Base-by-base conservation (phyloP, 1,284 basidiomycete species). In the Cystodermella granulosa region DNA sequence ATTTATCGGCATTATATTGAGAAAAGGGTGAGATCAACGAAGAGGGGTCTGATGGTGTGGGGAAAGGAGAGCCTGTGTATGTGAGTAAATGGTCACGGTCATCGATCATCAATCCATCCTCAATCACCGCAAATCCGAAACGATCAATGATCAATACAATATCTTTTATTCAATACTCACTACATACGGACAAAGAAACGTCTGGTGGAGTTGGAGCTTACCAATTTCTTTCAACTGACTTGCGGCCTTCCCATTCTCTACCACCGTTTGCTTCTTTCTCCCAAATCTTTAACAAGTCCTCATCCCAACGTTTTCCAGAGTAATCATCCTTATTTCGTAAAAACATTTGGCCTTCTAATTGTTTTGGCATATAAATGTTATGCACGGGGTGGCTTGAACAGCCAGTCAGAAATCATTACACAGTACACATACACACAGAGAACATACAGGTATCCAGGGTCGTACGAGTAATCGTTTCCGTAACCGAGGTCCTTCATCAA, bases 401-500 rank as follows among this genome's bases (percentile, higher is more conserved):
- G 18, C 13, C 20, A 26, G 13, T 39, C 38, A 37, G 21, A 18
- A 50, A 34, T 39, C n/a, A n/a, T n/a, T n/a, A n/a, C n/a, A n/a
- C 26, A 46, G 43, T 34, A n/a, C 24, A 34, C 13, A 2, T 22
- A 16, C 20, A 39, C 7, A 23, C n/a, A 24, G 8, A 28, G 24
- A 20, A 20, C 35, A 11, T 37, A 37, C 35, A 17, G 11, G 18
- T 28, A 4, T 13, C 42, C 31, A 43, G 44, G 91, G 61, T 94
- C 87, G 61, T 95, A 95, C 42, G 67, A 65, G 57, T 91, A 91
- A 21, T 75, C 79, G 43, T 79, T 71, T 2, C 80, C 80, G 57
- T 89, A 91, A 4, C 86, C 88, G 1, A 94, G 73, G 16, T 84
- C 76, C 58, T 84, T 84, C 89, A 94, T 91, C 22, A 94, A 63